Base-by-base conservation (phyloP, 106 monocot genomes). In the Posidonia australis region DNA sequence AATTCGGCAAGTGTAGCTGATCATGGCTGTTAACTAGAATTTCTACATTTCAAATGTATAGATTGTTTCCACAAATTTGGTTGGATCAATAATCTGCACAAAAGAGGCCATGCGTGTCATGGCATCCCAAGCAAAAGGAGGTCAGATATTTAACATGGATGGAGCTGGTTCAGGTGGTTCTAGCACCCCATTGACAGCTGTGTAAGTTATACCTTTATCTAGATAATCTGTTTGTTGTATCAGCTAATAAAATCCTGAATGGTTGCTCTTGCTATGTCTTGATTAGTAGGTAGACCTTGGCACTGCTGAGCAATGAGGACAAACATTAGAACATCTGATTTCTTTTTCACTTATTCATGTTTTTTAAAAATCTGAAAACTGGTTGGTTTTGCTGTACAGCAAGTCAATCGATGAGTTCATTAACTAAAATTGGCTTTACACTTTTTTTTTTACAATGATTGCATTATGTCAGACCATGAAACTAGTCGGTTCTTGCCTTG, bases 61-160 rank as follows among this genome's bases (percentile, higher is more conserved):
- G 90, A 96, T 96, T 74, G 94, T 96, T 51, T 86, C 80, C 2
- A 90, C 94, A 60, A 96, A 96, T 63, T 77, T 96, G 74, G 87
- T 96, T 44, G 94, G 94, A 54, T 96, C 94, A 20, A 24, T 96
- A 51, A 77, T 96, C 46, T 96, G 94, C 80, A 96, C 94, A 72
- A 86, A 70, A 82, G 90, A 96, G 82, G 90, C 94, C 51, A 87
- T 96, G 82, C 81, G 66, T 58, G 62, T 84, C 36, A 90, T 96
- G 90, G 58, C 27, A 51, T 64, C 77, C 58, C 91, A 92, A 67
- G 70, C 61, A 23, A 90, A 96, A 68, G 94, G 90, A 16, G 90
- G 94, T 7, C 94, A 90, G 65, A 77, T 96, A 67, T 96, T 96
- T 68, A 96, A 96, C 70, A 96, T 96, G 94, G 94, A 96, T 80